Conservation (phyloP, 805 yeast genomes). For the Pichia cabralensis region DNA sequence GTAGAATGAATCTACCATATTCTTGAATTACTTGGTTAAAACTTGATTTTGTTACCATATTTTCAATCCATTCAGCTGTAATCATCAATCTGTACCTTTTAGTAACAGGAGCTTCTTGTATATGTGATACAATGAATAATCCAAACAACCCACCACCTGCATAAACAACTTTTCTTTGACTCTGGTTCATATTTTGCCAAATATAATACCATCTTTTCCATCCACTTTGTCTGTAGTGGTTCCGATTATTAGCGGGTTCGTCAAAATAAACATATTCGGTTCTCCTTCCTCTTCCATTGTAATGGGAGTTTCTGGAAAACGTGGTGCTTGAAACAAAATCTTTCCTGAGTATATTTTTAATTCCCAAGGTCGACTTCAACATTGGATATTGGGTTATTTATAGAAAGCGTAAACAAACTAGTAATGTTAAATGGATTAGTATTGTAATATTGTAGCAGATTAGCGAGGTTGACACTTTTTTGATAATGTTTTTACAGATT, state of each 20-base stretch:
- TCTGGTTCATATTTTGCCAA: conserved; percentile 7
- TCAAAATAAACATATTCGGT: conserved; percentile 17
- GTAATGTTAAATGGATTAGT: no score
- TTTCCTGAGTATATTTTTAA: no score
- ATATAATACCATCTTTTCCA: background rate
- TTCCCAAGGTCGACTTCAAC: no score
- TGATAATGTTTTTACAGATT: no score
- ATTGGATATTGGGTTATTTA: no score
- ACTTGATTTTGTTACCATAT: conserved; percentile 48
- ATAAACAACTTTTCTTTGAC: conserved; percentile 9
- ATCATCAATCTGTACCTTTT: conserved; percentile 63
- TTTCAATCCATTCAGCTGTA: conserved; percentile 58
- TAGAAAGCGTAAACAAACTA: no score
- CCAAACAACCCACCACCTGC: conserved; percentile 7
- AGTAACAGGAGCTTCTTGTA: conserved; percentile 77
- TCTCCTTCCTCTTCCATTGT: background rate
- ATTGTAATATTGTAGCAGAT: no score
- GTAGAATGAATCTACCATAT: conserved; percentile 43
- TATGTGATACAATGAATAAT: conserved; percentile 37
- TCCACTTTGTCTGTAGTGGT: background rate
- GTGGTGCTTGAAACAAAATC: no score
- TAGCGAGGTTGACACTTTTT: no score
- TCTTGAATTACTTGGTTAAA: conserved; percentile 53
- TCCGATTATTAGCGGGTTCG: conserved; percentile 1
- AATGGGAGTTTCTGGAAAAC: background rate